phyloP scores from a whole-genome alignment of 495 filamentous ascomycete species.

The Immersiella caudata region DNA sequence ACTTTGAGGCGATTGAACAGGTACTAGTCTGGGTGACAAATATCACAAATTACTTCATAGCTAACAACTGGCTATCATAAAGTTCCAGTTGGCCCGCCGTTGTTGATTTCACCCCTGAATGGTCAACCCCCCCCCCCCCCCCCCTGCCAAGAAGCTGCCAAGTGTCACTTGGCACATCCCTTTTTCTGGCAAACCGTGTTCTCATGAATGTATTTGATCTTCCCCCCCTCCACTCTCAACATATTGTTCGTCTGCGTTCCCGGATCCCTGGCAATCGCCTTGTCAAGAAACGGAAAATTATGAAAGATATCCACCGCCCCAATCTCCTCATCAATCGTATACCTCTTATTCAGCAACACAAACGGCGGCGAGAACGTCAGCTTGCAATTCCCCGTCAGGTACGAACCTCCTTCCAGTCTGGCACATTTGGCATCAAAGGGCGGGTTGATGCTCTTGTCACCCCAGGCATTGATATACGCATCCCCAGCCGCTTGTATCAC shows the following conservation, averaged over 20 bases:
- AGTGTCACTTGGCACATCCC: slow-evolving; percentile 37
- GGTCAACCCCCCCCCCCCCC: too few species aligned
- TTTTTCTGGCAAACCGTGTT: slow-evolving; percentile 37
- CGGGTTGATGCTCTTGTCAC: slow-evolving; percentile 37
- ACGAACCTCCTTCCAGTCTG: slow-evolving; percentile 49
- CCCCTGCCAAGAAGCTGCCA: not conserved
- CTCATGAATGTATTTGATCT: slow-evolving; percentile 46
- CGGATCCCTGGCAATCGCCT: slow-evolving; percentile 34
- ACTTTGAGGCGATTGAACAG: too few species aligned
- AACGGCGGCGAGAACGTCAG: slow-evolving; percentile 41
- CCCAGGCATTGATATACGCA: slow-evolving; percentile 48
- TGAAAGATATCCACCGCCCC: slow-evolving; percentile 49
- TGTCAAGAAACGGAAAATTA: slow-evolving; percentile 48
- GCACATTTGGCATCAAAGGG: slow-evolving; percentile 46
- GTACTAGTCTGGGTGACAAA: too few species aligned
- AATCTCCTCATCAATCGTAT: slow-evolving; percentile 50
- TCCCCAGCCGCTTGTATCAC: slow-evolving; percentile 48
- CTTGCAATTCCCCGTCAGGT: slow-evolving; percentile 37
- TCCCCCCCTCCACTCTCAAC: slow-evolving; percentile 40
- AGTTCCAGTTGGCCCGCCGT: too few species aligned
- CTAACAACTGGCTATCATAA: too few species aligned
- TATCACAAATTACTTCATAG: too few species aligned
- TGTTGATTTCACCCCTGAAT: too few species aligned
- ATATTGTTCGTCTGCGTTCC: slow-evolving; percentile 42
- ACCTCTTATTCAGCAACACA: slow-evolving; percentile 40